Conservation (phyloP, 257 asterid species). For the Nicotiana sylvestris region DNA sequence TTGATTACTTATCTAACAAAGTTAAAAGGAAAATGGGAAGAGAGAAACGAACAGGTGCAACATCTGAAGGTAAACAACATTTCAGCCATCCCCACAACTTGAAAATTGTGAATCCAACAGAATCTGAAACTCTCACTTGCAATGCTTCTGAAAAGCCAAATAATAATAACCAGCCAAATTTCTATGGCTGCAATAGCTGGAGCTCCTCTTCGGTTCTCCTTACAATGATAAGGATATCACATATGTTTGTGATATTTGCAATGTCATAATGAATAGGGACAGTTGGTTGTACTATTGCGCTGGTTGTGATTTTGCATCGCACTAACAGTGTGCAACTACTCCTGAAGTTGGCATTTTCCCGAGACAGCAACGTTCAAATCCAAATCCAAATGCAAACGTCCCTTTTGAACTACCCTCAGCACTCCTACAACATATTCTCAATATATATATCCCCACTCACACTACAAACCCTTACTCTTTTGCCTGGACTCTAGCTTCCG, state of each 20-base stretch:
- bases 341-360: neutral
- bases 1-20: too few species aligned
- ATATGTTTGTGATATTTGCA: conserved; percentile 19
- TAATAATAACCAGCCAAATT: neutral
- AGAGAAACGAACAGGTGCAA: neutral
- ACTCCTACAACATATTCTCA: too few species aligned
- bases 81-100: conserved; percentile 53
- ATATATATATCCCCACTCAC: too few species aligned
- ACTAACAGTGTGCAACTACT: conserved; percentile 13
- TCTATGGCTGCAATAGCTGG: conserved; percentile 26
- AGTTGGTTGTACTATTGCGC: conserved; percentile 21
- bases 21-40: neutral
- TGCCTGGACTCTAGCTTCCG: too few species aligned
- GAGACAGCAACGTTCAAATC: neutral
- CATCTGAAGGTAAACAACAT: conserved; percentile 22
- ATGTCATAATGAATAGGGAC: neutral
- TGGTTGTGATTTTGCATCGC: conserved; percentile 26
- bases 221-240: neutral
- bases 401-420: too few species aligned
- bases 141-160: conserved; percentile 15
- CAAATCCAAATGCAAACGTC: neutral
- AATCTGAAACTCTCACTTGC: conserved; percentile 9
- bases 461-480: too few species aligned
- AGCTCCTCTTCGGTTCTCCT: conserved; percentile 16
- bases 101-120: neutral